Evolutionary conservation across 2,329 filamentous ascomycete genomes (phyloP).

Genomic region (Byssothecium circinans): DNA sequence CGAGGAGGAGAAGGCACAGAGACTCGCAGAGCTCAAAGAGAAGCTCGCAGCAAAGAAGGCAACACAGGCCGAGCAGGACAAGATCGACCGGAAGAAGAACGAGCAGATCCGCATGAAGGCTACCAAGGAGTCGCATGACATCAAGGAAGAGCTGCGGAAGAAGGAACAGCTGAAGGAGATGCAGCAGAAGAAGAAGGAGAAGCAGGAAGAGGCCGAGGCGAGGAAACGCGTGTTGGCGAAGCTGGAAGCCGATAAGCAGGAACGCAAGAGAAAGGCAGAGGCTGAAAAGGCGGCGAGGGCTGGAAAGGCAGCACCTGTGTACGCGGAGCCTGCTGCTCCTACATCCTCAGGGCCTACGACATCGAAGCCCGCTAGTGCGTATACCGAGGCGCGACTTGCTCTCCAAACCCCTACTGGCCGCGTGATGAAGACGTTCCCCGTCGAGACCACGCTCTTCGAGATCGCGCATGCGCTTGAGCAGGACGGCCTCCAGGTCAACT

Average conservation of each 20-base stretch:
- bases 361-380: constrained; percentile 67
- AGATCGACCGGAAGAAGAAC: constrained; percentile 80
- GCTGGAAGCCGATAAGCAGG: constrained; percentile 93
- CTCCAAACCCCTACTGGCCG: constrained; percentile 77
- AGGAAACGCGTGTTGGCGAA: constrained; percentile 89
- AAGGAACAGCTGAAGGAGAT: constrained; percentile 94
- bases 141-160: constrained; percentile 83
- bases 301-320: constrained; percentile 60
- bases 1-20: constrained; percentile 85
- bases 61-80: constrained; percentile 69
- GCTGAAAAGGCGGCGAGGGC: constrained; percentile 83
- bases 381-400: constrained; percentile 79
- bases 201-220: constrained; percentile 79
- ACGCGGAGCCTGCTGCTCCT: constrained; percentile 52
- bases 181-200: constrained; percentile 82
- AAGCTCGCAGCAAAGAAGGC: constrained; percentile 74
- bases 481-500: constrained; percentile 68
- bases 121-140: constrained; percentile 83
- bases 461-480: constrained; percentile 78
- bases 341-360: constrained; percentile 52
- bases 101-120: constrained; percentile 84
- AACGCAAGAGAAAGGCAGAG: constrained; percentile 82
- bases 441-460: constrained; percentile 90
- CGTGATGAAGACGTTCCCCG: constrained; percentile 83
- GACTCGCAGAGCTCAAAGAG: constrained; percentile 71